phyloP scores from a whole-genome alignment of 441 rosid species.

The Isatis lusitanica region DNA sequence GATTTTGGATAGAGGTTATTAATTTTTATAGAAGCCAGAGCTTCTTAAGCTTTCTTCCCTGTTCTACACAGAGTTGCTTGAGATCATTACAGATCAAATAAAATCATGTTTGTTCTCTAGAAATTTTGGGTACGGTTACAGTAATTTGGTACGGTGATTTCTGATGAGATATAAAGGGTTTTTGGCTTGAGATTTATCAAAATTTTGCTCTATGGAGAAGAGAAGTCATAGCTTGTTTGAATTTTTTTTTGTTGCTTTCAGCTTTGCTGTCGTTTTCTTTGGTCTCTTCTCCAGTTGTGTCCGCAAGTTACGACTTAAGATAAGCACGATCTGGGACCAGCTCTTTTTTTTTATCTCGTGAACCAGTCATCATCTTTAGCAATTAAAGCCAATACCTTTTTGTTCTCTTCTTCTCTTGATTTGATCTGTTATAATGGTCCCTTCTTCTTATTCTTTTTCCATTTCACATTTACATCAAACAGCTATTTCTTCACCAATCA shows the following conservation, averaged over 20 bases:
- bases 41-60: neutral
- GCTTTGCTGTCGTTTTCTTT: slow-evolving; percentile 34
- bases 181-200: neutral
- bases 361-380: slow-evolving; percentile 9
- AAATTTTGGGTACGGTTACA: neutral
- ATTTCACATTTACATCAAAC: slow-evolving; percentile 30
- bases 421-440: slow-evolving; percentile 33
- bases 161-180: neutral
- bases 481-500: slow-evolving; percentile 10
- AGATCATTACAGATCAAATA: neutral
- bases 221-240: slow-evolving; percentile 16
- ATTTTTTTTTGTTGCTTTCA: slow-evolving; percentile 22
- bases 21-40: neutral
- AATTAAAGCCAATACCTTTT: slow-evolving; percentile 27
- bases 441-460: slow-evolving; percentile 10
- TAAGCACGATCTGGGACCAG: slow-evolving; percentile 21
- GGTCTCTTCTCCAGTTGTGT: slow-evolving; percentile 23
- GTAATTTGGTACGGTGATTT: neutral
- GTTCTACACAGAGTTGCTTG: neutral
- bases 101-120: neutral
- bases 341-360: slow-evolving; percentile 22
- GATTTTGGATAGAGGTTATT: neutral
- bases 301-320: slow-evolving; percentile 33
- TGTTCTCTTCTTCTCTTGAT: slow-evolving; percentile 24
- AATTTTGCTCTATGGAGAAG: slow-evolving; percentile 5